These are phyloP conservation scores for Protomyces arabidopsidicola DNA, from an alignment of 1,139 yeast genomes.

Conservation along the genomic window DNA sequence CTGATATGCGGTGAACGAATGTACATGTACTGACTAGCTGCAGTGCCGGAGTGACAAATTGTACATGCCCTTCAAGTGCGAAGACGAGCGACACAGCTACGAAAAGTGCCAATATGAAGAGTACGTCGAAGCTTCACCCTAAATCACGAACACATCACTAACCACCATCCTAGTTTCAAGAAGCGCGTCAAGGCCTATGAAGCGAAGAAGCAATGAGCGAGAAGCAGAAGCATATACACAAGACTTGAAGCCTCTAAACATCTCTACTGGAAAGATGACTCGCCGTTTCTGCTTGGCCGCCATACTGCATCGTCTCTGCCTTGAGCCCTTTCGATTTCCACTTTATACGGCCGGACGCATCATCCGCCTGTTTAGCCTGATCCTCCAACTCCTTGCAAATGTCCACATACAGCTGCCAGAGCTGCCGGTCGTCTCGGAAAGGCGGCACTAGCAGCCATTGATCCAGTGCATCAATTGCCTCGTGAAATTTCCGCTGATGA, in stretches of 20 bases:
- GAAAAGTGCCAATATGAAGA: conserved; percentile 28
- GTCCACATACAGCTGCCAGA: conserved; percentile 1
- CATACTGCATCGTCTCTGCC: conserved; percentile 4
- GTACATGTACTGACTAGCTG: neutral
- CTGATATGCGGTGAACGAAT: neutral
- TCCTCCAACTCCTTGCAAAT: conserved; percentile 2
- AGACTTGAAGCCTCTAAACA: neutral
- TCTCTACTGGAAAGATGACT: neutral
- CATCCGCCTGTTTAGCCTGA: neutral
- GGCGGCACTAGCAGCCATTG: conserved; percentile 22
- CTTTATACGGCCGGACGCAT: neutral
- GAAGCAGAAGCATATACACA: neutral
- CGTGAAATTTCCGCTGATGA: neutral
- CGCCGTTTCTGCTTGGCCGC: neutral
- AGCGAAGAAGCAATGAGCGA: conserved; percentile 9
- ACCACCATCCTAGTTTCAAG: conserved; percentile 12
- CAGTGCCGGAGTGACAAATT: conserved; percentile 51
- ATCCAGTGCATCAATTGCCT: conserved; percentile 19
- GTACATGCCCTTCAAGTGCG: conserved; percentile 64
- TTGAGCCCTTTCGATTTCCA: neutral
- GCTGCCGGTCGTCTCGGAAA: conserved; percentile 6
- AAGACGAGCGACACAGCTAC: conserved; percentile 28
- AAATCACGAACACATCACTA: neutral
- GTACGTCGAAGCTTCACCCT: neutral
- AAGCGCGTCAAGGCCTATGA: conserved; percentile 25